A percentile compares a stretch with the other conserved stretches of the same genome.
Evolutionary conservation across 2,329 filamentous ascomycete species (phyloP).

Genomic region (Sporothrix luriei): DNA sequence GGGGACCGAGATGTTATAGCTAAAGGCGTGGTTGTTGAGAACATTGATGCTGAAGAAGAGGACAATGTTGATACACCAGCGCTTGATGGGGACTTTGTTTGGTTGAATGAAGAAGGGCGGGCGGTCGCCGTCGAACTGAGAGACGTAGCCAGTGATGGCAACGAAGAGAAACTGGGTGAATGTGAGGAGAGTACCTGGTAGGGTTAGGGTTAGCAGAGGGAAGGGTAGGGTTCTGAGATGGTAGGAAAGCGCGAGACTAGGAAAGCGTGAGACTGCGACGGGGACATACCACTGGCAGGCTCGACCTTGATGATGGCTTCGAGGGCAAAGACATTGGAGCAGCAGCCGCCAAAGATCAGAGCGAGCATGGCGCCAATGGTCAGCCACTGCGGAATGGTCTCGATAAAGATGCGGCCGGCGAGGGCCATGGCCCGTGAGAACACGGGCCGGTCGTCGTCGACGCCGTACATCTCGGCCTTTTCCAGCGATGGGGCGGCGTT

Average conservation of each 20-base stretch:
- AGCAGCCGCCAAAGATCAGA: slow-evolving; percentile 83
- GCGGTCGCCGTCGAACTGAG: slow-evolving; percentile 68
- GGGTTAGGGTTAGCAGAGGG: slow-evolving; percentile 22
- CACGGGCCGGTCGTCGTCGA: slow-evolving; percentile 55
- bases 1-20: slow-evolving; percentile 93
- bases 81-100: slow-evolving; percentile 77
- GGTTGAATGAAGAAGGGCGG: slow-evolving; percentile 72
- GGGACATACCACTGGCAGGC: slow-evolving; percentile 70
- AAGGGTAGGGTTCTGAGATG: too few species aligned
- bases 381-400: slow-evolving; percentile 65
- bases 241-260: background rate
- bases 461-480: slow-evolving; percentile 59
- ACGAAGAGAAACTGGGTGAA: slow-evolving; percentile 90
- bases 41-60: slow-evolving; percentile 94
- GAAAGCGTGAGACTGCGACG: background rate
- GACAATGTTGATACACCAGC: slow-evolving; percentile 85
- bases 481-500: slow-evolving; percentile 57
- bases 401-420: slow-evolving; percentile 57
- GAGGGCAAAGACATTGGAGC: slow-evolving; percentile 80
- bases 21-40: slow-evolving; percentile 96
- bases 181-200: slow-evolving; percentile 76
- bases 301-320: slow-evolving; percentile 95
- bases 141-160: slow-evolving; percentile 73
- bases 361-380: slow-evolving; percentile 69
- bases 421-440: slow-evolving; percentile 55